Percentiles rank a stretch among this genome's conserved stretches.
Evolutionary conservation across 2,329 filamentous ascomycete genomes (phyloP).

Genomic region (Trichoderma endophyticum): DNA sequence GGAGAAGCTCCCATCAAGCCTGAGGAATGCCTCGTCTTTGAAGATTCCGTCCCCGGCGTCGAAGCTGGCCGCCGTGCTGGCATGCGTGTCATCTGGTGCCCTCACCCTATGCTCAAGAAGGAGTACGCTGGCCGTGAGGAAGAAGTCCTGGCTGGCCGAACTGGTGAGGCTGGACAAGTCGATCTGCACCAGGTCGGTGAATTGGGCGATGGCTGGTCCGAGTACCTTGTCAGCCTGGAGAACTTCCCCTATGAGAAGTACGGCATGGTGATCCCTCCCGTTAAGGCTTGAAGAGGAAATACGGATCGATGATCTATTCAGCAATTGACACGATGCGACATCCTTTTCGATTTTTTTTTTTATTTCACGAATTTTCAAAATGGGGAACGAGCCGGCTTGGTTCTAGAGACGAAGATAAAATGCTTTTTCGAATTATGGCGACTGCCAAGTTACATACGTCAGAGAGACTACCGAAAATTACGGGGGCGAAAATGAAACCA

Average conservation of each 20-base stretch:
- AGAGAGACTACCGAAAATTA: neutral
- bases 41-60: conserved; percentile 90
- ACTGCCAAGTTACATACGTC: neutral
- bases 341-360: neutral
- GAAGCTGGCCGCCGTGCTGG: conserved; percentile 87
- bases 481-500: neutral
- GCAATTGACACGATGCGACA: neutral
- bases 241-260: conserved; percentile 58
- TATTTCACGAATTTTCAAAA: neutral
- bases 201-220: conserved; percentile 58
- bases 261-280: conserved; percentile 48
- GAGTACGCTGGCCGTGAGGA: conserved; percentile 75
- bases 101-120: conserved; percentile 72
- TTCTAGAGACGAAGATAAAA: neutral
- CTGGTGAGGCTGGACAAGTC: conserved; percentile 61
- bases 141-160: conserved; percentile 78
- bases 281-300: neutral
- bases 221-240: conserved; percentile 50
- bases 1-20: conserved; percentile 66
- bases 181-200: conserved; percentile 57
- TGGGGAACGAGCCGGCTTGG: neutral
- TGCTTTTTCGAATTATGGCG: neutral
- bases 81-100: conserved; percentile 93
- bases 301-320: neutral
- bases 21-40: conserved; percentile 91